phyloP scores from a whole-genome alignment of 2,329 filamentous ascomycete species.

The Nothophoma quercina region DNA sequence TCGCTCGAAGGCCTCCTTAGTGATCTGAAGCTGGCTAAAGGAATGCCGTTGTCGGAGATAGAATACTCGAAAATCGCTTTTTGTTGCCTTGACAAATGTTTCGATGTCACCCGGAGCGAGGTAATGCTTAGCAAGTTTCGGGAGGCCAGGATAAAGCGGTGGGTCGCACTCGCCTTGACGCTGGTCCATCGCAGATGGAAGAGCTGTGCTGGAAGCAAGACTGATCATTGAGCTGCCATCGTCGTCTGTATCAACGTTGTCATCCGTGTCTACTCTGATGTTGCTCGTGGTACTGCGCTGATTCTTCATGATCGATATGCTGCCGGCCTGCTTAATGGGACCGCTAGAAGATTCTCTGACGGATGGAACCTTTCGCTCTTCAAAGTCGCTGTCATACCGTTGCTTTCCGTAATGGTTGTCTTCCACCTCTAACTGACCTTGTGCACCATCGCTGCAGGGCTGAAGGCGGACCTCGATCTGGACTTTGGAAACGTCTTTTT shows the following conservation, averaged over 20 bases:
- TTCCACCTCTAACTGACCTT: background rate
- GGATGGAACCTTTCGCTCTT: no score
- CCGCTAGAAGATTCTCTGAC: no score
- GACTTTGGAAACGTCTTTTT: background rate
- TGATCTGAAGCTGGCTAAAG: slow-evolving; percentile 26
- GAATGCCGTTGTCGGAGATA: slow-evolving; percentile 30
- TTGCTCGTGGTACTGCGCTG: no score
- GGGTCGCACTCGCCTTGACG: background rate
- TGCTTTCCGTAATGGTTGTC: background rate
- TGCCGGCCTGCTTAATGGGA: no score
- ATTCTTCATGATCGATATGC: no score
- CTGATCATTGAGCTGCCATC: background rate
- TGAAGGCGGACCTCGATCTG: background rate
- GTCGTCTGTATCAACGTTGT: background rate
- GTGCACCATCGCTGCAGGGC: background rate
- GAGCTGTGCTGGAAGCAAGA: background rate
- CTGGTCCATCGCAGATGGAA: background rate
- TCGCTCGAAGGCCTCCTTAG: slow-evolving; percentile 11
- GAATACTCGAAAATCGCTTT: slow-evolving; percentile 27
- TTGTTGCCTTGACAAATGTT: slow-evolving; percentile 15
- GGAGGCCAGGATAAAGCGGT: background rate
- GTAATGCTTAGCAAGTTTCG: background rate
- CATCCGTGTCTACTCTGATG: background rate
- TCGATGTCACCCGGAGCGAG: background rate
- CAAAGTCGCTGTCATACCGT: background rate